phyloP scores from a whole-genome alignment of 2,329 filamentous ascomycete species.

The Exophiala oligosperma region DNA sequence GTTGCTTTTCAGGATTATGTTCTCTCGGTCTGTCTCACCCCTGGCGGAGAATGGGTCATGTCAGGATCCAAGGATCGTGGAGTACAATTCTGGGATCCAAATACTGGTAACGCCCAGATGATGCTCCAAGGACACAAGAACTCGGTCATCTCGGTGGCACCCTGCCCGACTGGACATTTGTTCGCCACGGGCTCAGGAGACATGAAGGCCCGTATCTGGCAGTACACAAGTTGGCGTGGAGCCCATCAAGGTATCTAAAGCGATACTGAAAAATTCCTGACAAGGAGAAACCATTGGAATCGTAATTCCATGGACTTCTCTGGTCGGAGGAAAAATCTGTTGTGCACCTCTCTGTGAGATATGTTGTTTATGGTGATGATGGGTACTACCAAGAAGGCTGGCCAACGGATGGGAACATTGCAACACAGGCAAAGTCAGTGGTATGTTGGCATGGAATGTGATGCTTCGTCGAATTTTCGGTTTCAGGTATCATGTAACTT shows the following conservation, averaged over 20 bases:
- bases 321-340: neutral
- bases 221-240: constrained; percentile 55
- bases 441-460: too few relatives aligned
- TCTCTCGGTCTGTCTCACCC: constrained; percentile 89
- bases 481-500: constrained; percentile 1
- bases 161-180: constrained; percentile 80
- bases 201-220: constrained; percentile 97
- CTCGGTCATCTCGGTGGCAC: constrained; percentile 95
- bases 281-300: neutral
- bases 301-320: neutral
- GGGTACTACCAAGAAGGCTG: neutral
- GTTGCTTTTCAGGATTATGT: constrained; percentile 74
- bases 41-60: constrained; percentile 92
- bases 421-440: too few relatives aligned
- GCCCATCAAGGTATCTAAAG: constrained; percentile 17
- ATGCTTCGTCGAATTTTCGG: too few relatives aligned
- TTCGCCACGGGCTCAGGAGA: constrained; percentile 97
- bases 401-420: too few relatives aligned
- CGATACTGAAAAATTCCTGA: neutral
- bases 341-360: neutral
- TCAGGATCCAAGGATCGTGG: constrained; percentile 96
- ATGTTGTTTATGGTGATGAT: neutral
- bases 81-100: constrained; percentile 98
- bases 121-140: constrained; percentile 99
- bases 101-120: constrained; percentile 88